Base-by-base conservation (phyloP, 1,284 basidiomycete species). In the Cystobasidium sp. region DNA sequence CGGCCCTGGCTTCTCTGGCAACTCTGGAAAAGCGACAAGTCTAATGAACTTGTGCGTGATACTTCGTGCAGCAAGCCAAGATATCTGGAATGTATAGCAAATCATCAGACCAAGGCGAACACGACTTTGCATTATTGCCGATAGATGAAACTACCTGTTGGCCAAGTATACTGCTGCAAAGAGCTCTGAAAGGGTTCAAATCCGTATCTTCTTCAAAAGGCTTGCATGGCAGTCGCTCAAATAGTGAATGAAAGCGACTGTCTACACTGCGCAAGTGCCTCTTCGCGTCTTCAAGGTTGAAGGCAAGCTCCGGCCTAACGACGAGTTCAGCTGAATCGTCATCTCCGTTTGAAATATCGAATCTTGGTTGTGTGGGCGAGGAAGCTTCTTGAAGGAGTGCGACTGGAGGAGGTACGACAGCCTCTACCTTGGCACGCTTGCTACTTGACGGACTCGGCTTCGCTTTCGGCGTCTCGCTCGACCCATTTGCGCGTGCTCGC, bases 21-120 rank as follows among this genome's bases (percentile, higher is more conserved):
- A 82, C 22, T 87, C 85, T 37, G 88, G 88, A 77, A 91, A 88
- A 41, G 70, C 70, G 81, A 88, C 94, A 18, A 92, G 83, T 51
- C 90, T 86, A 53, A 88, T 85, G 81, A 97, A 97, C 74, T 87
- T 89, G 82, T 93, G 90, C n/a, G 86, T 88, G 68, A 97, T 93
- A 5, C 91, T 89, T 49, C 90, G 86, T 0, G 94, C 94, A 3
- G 94, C 94, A 43, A 91, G 83, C 92, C 92, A 95, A 0, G 91
- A 93, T 52, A 97, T 94, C 82, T 97, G 93, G 82, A 94, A 93
- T 0, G 89, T 91, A 67, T 31, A 31, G 31, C 31, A 31, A 31
- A 31, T 5, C 31, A 5, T 31, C 5, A 31, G 31, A 31, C 1
- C 31, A 31, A 31, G 31, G 5, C 5, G 5, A 31, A 31, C 31